Evolutionary conservation across 805 yeast genomes (phyloP).

Genomic region (Starmerella tilneyi): DNA sequence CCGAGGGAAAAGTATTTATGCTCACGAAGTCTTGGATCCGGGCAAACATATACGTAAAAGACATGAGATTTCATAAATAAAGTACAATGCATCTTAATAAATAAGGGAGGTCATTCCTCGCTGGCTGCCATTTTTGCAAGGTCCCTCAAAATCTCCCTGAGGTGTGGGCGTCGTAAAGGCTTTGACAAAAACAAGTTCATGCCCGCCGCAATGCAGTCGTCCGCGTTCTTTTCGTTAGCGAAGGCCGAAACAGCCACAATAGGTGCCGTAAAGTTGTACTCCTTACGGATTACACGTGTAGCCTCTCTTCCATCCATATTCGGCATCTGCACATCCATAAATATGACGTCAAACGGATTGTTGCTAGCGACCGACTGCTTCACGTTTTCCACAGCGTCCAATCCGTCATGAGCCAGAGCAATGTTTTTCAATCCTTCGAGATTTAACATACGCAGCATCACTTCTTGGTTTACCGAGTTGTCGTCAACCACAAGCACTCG

Average conservation of each 20-base stretch:
- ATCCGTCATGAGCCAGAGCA: conserved; percentile 79
- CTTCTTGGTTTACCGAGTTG: conserved; percentile 88
- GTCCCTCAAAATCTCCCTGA: conserved; percentile 24
- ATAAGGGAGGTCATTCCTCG: too few relatives aligned
- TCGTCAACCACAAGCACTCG: conserved; percentile 85
- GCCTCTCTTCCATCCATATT: conserved; percentile 81
- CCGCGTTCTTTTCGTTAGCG: conserved; percentile 84
- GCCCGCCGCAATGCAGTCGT: conserved; percentile 77
- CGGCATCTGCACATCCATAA: conserved; percentile 99
- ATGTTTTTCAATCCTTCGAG: conserved; percentile 69
- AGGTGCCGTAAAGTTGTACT: conserved; percentile 53
- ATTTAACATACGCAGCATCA: conserved; percentile 74
- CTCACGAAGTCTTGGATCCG: background rate
- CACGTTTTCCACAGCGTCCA: conserved; percentile 68
- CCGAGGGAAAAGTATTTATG: background rate
- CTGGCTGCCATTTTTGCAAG: conserved; percentile 13
- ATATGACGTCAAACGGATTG: conserved; percentile 52
- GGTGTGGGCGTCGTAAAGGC: conserved; percentile 40
- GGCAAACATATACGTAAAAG: background rate
- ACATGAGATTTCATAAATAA: conserved; percentile 8
- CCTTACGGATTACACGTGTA: conserved; percentile 58
- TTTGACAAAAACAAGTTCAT: conserved; percentile 87
- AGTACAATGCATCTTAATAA: background rate
- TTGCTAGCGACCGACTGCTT: conserved; percentile 35
- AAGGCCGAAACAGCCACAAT: conserved; percentile 92